These are phyloP conservation scores for Boletus rex-veris DNA, from an alignment of 768 basidiomycete species.

Conservation along the genomic window DNA sequence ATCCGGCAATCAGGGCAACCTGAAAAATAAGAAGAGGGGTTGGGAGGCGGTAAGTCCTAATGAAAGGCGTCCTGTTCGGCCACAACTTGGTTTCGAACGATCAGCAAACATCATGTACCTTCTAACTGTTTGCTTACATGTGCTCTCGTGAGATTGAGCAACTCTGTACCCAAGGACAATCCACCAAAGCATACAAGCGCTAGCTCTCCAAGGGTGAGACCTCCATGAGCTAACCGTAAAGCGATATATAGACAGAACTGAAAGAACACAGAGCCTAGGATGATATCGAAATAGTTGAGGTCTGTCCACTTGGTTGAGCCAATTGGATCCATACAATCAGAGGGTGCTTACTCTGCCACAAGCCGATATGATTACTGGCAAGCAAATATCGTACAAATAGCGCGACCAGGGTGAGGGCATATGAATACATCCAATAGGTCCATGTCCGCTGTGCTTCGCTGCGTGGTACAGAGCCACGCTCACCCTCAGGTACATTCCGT, in stretches of 20 bases:
- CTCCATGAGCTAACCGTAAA: conserved; percentile 86
- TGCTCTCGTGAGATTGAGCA: conserved; percentile 78
- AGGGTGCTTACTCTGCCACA: conserved; percentile 68
- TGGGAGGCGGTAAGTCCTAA: conserved; percentile 89
- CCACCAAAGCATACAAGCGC: conserved; percentile 87
- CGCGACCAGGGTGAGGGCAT: conserved; percentile 48
- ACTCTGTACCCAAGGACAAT: conserved; percentile 81
- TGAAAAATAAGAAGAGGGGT: conserved; percentile 92
- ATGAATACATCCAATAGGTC: conserved; percentile 64
- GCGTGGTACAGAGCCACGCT: conserved; percentile 73
- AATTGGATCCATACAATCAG: neutral
- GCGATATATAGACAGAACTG: conserved; percentile 90
- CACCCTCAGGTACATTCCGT: conserved; percentile 52
- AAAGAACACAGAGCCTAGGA: conserved; percentile 73
- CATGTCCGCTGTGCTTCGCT: conserved; percentile 61
- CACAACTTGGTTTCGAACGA: conserved; percentile 51
- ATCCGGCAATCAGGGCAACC: conserved; percentile 87
- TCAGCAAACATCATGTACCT: conserved; percentile 1
- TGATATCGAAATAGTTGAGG: conserved; percentile 71
- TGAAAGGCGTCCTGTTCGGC: conserved; percentile 74
- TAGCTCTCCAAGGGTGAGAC: conserved; percentile 93
- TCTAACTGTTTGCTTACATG: conserved; percentile 47
- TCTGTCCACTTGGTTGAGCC: conserved; percentile 43
- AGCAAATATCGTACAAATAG: conserved; percentile 50
- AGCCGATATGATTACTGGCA: conserved; percentile 38